Evolutionary conservation across 495 filamentous ascomycete genomes (phyloP).

Genomic region (Xylaria grammica): DNA sequence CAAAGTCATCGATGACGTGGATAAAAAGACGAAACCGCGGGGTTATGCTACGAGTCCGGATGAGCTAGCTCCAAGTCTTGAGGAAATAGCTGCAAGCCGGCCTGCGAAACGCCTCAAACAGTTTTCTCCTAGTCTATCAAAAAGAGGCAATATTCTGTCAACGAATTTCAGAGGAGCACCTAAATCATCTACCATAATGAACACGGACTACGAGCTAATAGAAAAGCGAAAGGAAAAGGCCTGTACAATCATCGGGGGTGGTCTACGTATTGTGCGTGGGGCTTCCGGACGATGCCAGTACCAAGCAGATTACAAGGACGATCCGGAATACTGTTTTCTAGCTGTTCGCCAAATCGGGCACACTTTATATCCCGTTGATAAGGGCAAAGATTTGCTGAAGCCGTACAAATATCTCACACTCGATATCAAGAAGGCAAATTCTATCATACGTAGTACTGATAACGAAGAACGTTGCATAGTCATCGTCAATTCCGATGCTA

Average conservation of each 20-base stretch:
- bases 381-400: conserved; percentile 14
- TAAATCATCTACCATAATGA: not conserved
- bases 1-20: conserved; percentile 21
- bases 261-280: conserved; percentile 28
- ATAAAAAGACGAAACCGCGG: not conserved
- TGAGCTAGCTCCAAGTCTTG: conserved; percentile 17
- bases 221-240: not conserved
- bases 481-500: not conserved
- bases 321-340: conserved; percentile 26
- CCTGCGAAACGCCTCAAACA: conserved; percentile 18
- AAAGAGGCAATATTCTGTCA: conserved; percentile 27
- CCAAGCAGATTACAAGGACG: conserved; percentile 5
- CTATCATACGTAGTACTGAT: conserved; percentile 4
- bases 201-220: not conserved
- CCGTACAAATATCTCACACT: conserved; percentile 28
- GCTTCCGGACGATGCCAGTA: conserved; percentile 31
- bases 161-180: conserved; percentile 24
- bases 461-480: conserved; percentile 16
- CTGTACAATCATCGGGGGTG: conserved; percentile 13
- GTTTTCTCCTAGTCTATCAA: conserved; percentile 30
- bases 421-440: conserved; percentile 15
- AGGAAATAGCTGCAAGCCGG: conserved; percentile 15
- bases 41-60: conserved; percentile 4
- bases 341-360: conserved; percentile 22
- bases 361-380: conserved; percentile 26